Conservation (phyloP, 2,329 filamentous ascomycete species). For the Arthroderma sp. region DNA sequence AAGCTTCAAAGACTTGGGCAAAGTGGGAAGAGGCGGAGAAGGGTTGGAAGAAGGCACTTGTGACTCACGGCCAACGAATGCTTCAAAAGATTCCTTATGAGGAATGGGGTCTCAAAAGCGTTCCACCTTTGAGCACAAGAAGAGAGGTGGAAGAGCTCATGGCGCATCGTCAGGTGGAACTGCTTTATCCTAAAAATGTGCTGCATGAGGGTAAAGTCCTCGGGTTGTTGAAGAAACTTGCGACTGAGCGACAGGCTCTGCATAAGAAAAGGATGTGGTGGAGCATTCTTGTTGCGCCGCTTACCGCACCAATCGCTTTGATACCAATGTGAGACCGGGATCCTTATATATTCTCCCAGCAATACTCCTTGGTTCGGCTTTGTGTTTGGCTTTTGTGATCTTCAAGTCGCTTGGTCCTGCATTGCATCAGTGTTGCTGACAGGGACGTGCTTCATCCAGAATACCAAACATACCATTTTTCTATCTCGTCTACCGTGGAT, state of each 20-base stretch:
- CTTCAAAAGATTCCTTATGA: slow-evolving; percentile 84
- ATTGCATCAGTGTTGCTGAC: neutral
- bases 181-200: slow-evolving; percentile 58
- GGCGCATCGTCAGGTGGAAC: slow-evolving; percentile 49
- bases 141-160: slow-evolving; percentile 50
- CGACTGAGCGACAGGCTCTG: slow-evolving; percentile 64
- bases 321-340: slow-evolving; percentile 59
- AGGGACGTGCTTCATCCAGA: slow-evolving; percentile 31
- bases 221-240: slow-evolving; percentile 54
- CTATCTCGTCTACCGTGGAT: slow-evolving; percentile 78
- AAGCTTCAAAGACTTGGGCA: slow-evolving; percentile 66
- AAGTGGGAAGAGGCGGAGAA: slow-evolving; percentile 72
- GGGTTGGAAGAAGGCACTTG: slow-evolving; percentile 80
- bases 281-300: slow-evolving; percentile 70
- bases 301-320: slow-evolving; percentile 68
- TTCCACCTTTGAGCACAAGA: slow-evolving; percentile 64
- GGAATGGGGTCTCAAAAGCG: slow-evolving; percentile 95
- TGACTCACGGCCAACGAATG: slow-evolving; percentile 71
- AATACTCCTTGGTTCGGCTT: too few relatives aligned
- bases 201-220: slow-evolving; percentile 52
- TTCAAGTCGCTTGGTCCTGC: neutral
- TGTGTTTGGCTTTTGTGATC: too few relatives aligned
- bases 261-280: slow-evolving; percentile 67
- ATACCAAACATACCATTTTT: slow-evolving; percentile 94
- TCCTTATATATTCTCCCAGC: neutral